Evolutionary conservation across 306 rosid genomes (phyloP), one percentile per base, ranked within the genome.

Genomic region (Fragaria iinumae): DNA sequence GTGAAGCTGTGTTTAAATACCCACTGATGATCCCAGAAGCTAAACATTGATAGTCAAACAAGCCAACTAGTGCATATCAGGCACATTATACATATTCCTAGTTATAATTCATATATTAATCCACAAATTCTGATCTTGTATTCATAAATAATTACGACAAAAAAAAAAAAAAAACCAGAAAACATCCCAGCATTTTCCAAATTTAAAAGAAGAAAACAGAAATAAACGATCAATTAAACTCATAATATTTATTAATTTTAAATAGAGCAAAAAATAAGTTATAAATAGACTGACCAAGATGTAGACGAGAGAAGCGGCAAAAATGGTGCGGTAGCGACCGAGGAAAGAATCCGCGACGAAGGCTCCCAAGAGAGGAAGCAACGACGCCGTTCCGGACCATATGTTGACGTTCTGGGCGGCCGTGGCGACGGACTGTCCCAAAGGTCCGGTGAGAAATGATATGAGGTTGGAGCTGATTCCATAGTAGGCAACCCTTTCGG

Each of bases 401-500:
- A 70, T 73, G 23, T 84, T 84, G 34, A 84, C 80, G 56, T 65
- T 81, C 69, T 13, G 67, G 4, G 85, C 87, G 1, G 87, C 83
- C 1, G 76, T 48, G 70, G 73, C 85, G 10, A 80, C 74, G 20
- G 87, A 74, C 76, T 84, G 85, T 20, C 77, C 83, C 25, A 84
- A 69, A 69, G 66, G 75, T 32, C 79, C 85, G 7, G 85, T 84
- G 65, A 84, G 74, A 69, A 64, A 84, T 52, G 67, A 73, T 10
- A 84, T 84, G 4, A 84, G 70, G 72, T 84, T 84, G 73, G 83
- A 74, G 75, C 72, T 55, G 27, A 84, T 76, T 14, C 87, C 87
- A 14, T 69, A 81, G 69, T 81, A 84, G 0, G 83, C 76, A 8
- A 73, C 57, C 64, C 87, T 77, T 76, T 84, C 87, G 12, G 85